phyloP scores from a whole-genome alignment of 1,284 basidiomycete species.

The Stygiomarasmius scandens region DNA sequence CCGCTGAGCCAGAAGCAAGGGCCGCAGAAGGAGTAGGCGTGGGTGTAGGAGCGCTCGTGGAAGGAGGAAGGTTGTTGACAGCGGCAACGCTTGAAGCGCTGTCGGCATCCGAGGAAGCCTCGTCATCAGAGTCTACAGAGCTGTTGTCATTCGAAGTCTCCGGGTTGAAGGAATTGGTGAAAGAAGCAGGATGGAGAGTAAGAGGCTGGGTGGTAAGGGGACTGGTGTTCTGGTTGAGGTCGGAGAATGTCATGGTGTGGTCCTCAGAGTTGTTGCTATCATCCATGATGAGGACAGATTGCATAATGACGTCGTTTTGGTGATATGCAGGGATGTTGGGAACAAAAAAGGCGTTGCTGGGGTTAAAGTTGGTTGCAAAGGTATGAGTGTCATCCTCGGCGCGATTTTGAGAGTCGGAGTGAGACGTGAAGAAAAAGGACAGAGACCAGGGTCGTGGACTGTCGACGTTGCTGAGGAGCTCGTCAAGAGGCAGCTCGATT shows the following conservation, averaged over 20 bases:
- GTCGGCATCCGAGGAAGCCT: conserved; percentile 31
- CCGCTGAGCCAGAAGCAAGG: not conserved
- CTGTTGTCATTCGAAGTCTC: conserved; percentile 27
- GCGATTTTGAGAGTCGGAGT: conserved; percentile 3
- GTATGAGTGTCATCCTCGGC: conserved; percentile 1
- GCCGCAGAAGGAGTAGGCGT: not conserved
- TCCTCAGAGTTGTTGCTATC: not conserved
- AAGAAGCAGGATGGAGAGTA: conserved; percentile 8
- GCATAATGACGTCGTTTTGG: conserved; percentile 31
- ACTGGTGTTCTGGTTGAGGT: not conserved
- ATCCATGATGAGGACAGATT: conserved; percentile 15
- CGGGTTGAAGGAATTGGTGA: conserved; percentile 2
- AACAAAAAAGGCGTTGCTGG: conserved; percentile 8
- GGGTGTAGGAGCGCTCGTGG: conserved; percentile 15
- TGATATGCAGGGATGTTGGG: conserved; percentile 18
- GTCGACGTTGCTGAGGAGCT: conserved; percentile 57
- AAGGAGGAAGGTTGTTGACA: conserved; percentile 20
- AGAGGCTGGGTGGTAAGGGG: not conserved
- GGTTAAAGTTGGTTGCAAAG: not conserved
- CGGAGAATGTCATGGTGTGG: not conserved
- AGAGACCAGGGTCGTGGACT: conserved; percentile 24
- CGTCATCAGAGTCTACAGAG: conserved; percentile 30
- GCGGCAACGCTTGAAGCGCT: conserved; percentile 38
- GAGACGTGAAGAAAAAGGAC: conserved; percentile 11
- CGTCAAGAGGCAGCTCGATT: conserved; percentile 78